Evolutionary conservation across 257 asterid species (phyloP).

Genomic region (Solanum infundibuliforme): DNA sequence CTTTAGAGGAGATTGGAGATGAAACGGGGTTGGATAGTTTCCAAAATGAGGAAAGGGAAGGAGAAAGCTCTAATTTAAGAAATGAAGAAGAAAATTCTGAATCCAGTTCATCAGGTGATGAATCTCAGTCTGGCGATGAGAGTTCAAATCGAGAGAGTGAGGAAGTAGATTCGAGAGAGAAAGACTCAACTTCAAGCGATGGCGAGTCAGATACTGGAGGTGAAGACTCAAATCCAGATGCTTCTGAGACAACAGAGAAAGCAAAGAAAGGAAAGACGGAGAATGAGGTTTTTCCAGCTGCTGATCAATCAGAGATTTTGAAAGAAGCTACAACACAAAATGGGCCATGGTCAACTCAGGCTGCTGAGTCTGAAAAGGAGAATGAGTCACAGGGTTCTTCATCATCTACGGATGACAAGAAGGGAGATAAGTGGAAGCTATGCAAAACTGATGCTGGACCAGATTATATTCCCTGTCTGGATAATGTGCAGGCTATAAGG

Average conservation of each 20-base stretch:
- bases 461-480: constrained; percentile 17
- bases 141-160: neutral
- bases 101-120: neutral
- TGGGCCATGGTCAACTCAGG: constrained; percentile 15
- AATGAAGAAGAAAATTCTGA: neutral
- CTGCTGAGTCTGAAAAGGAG: constrained; percentile 11
- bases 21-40: neutral
- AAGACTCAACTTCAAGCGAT: neutral
- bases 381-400: constrained; percentile 5
- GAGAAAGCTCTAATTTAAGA: neutral
- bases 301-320: constrained; percentile 12
- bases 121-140: neutral
- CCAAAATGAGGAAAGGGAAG: neutral
- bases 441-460: constrained; percentile 15
- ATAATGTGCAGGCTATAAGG: constrained; percentile 5
- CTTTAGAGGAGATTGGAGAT: neutral
- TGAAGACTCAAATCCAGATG: constrained; percentile 1
- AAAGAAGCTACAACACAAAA: constrained; percentile 11
- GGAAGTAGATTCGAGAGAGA: neutral
- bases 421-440: constrained; percentile 6
- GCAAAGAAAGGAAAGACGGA: neutral
- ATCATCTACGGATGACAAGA: neutral
- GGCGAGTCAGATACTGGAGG: neutral
- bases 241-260: neutral
- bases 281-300: constrained; percentile 11